These are phyloP conservation scores for Cutaneotrichosporon mucoides DNA, from an alignment of 1,284 basidiomycete genomes.

Conservation along the genomic window DNA sequence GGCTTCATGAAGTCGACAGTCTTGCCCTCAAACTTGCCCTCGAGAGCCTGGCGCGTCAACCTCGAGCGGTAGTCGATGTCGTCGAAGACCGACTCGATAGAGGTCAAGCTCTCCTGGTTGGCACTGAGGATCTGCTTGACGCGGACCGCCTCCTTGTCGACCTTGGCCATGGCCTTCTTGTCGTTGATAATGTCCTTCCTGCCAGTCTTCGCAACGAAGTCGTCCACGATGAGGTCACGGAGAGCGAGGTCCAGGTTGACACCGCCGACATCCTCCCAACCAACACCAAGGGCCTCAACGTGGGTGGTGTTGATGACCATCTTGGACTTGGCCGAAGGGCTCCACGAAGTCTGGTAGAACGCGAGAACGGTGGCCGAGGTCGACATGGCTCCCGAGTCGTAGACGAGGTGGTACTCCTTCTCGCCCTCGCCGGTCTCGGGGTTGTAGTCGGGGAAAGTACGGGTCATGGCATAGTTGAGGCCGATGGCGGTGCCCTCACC, in stretches of 20 bases:
- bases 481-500: constrained; percentile 91
- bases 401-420: constrained; percentile 85
- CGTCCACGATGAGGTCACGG: constrained; percentile 71
- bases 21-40: constrained; percentile 57
- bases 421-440: constrained; percentile 38
- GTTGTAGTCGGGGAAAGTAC: constrained; percentile 62
- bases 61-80: constrained; percentile 86
- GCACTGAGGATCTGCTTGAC: constrained; percentile 92
- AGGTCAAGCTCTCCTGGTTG: constrained; percentile 68
- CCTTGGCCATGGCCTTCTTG: constrained; percentile 81
- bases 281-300: constrained; percentile 71
- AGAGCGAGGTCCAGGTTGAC: constrained; percentile 77
- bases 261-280: constrained; percentile 76
- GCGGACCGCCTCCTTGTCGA: constrained; percentile 87
- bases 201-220: constrained; percentile 62
- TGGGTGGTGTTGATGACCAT: constrained; percentile 59
- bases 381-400: constrained; percentile 85
- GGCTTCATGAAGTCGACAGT: constrained; percentile 65
- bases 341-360: constrained; percentile 59
- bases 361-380: constrained; percentile 81
- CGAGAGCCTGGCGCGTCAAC: constrained; percentile 72
- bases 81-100: constrained; percentile 82
- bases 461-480: constrained; percentile 94
- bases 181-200: constrained; percentile 52
- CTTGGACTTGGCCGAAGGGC: constrained; percentile 50